Evolutionary conservation across 2,329 filamentous ascomycete genomes (phyloP).

Genomic region (Penicillium rolfsii): DNA sequence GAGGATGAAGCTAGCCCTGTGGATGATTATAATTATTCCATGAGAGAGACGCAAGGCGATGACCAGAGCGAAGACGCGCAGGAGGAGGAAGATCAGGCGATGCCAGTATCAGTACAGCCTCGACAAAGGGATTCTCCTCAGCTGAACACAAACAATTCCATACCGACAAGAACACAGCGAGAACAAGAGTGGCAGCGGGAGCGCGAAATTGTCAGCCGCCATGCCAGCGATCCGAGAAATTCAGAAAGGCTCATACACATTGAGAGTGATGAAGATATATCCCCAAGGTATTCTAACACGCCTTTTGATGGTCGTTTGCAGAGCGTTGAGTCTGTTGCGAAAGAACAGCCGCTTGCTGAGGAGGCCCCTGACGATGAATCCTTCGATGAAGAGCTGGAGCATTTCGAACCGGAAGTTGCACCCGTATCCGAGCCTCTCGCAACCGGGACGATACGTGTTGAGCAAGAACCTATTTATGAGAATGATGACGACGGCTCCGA

Average conservation of each 20-base stretch:
- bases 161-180: slow-evolving; percentile 22
- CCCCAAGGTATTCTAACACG: slow-evolving; percentile 18
- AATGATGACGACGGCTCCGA: slow-evolving; percentile 19
- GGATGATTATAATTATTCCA: slow-evolving; percentile 10
- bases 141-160: background rate
- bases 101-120: slow-evolving; percentile 6
- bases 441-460: background rate
- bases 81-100: slow-evolving; percentile 10
- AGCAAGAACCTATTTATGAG: background rate
- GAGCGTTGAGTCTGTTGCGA: slow-evolving; percentile 4
- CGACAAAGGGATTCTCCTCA: background rate
- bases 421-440: background rate
- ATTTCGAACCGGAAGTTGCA: slow-evolving; percentile 14
- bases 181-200: slow-evolving; percentile 51
- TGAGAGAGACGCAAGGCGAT: slow-evolving; percentile 12
- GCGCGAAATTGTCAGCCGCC: slow-evolving; percentile 48
- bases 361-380: slow-evolving; percentile 7
- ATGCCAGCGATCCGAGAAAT: slow-evolving; percentile 47
- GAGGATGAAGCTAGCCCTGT: background rate
- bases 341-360: slow-evolving; percentile 4
- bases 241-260: slow-evolving; percentile 50
- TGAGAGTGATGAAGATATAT: slow-evolving; percentile 42
- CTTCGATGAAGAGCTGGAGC: slow-evolving; percentile 16
- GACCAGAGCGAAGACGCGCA: background rate
- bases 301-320: slow-evolving; percentile 7